Evolutionary conservation across 768 basidiomycete genomes (phyloP), one percentile per base, ranked within the genome.

Genomic region (Naganishia vishniacii): DNA sequence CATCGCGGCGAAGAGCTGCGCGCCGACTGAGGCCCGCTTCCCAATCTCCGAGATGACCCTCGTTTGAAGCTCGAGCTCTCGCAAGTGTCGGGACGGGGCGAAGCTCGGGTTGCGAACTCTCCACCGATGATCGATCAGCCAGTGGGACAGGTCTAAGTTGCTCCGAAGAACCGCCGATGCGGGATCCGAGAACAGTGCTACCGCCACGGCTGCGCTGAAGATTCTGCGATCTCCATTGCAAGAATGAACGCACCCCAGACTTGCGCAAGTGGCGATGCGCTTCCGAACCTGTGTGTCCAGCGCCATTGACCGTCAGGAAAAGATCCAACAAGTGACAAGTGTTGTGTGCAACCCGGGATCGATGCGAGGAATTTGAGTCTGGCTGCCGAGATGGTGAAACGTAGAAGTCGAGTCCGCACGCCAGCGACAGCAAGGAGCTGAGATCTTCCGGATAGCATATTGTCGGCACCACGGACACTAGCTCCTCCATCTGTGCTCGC

Each of bases 361-460:
- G 53, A 26, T 2, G 31, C 3, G 32, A 9, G 34, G 13, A 34
- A 12, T 25, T 7, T 18, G 34, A 25, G 23, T 4, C 37, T 3
- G 37, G 25, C 6, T 8, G 8, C 20, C 18, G 53, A n/a, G 20
- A 1, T 1, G 34, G 32, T 32, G 37, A 23, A 9, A 18, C 37
- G 37, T 40, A 56, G 13, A 56, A 56, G 20, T 56, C 53, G 53
- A 56, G n/a, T 25, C 53, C 53, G 18, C 37, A 56, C 5, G 53
- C 53, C n/a, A 56, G 20, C 20, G 53, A 37, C 1, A 56, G 37
- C 11, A 56, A n/a, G n/a, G 53, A 56, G 16, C 32, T 25, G 15
- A 62, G 61, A n/a, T 62, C 37, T 9, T 48, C 47, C 12, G 61
- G 61, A 28, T 48, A 37, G n/a, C 61, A 62, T 15, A 62, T 48